Conservation (phyloP, 2,329 filamentous ascomycete genomes). For the Aaosphaeria pasadenensis region DNA sequence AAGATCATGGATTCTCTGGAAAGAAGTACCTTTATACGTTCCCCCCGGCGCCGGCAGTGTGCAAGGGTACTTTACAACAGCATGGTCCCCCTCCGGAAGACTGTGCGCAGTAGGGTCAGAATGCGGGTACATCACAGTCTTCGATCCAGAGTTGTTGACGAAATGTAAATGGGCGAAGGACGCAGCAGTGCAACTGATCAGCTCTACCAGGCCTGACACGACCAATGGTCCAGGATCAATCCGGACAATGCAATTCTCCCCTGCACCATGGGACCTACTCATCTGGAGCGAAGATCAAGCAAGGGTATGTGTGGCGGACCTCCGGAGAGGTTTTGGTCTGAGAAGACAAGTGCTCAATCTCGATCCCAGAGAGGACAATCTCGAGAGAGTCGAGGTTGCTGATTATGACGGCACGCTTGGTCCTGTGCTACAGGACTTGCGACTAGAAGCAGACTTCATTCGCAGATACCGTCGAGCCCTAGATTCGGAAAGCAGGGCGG, state of each 20-base stretch:
- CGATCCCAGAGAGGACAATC: conserved; percentile 54
- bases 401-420: conserved; percentile 43
- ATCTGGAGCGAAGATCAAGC: conserved; percentile 92
- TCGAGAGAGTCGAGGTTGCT: conserved; percentile 56
- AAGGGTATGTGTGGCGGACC: conserved; percentile 69
- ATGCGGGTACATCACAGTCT: conserved; percentile 74
- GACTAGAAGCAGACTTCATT: conserved; percentile 45
- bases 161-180: conserved; percentile 48
- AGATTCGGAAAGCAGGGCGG: conserved; percentile 35
- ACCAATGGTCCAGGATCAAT: conserved; percentile 69
- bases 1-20: conserved; percentile 41
- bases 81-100: conserved; percentile 69
- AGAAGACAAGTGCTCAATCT: conserved; percentile 69
- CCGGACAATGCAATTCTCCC: conserved; percentile 87
- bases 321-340: conserved; percentile 63
- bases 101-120: conserved; percentile 77
- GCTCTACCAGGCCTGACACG: conserved; percentile 68
- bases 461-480: conserved; percentile 41
- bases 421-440: conserved; percentile 46
- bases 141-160: conserved; percentile 54
- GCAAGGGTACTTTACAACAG: conserved; percentile 69
- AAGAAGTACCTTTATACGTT: conserved; percentile 42
- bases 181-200: conserved; percentile 71
- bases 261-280: conserved; percentile 83
- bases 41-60: conserved; percentile 31